Base-by-base conservation (phyloP, 495 filamentous ascomycete genomes). In the Daldinia caldariorum region DNA sequence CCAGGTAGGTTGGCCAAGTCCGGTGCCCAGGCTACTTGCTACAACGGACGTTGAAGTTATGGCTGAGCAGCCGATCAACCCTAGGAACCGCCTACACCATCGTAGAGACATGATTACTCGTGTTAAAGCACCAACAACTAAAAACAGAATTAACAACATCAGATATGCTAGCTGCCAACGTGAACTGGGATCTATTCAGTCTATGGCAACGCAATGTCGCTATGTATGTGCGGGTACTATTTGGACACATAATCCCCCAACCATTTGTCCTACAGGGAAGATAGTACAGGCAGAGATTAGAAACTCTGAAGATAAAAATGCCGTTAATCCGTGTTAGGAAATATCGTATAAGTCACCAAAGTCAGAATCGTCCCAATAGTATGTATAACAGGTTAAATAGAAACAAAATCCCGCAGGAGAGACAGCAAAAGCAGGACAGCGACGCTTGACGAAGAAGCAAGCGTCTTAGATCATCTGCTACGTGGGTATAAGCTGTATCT, bases 401-500 rank as follows among this genome's bases (percentile, higher is more conserved):
- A 66, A 73, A 31, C 35, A 58, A 61, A 65, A 34, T 50, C 61
- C 61, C 47, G 58, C 57, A 13, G 54, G 50, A 66, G 58, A 41
- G 58, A 63, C 45, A 67, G 62, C 71, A 67, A 64, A 39, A 66
- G 54, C 57, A 58, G 66, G 3, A 63, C 37, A 53, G 29, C 22
- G 29, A 63, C 59, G 58, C 55, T 26, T 18, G 31, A 54, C 1
- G 29, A 60, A 62, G 43, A 55, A 26, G 26, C 26, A 26, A 31
- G 61, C 54, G 34, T 54, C 65, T 10, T 1, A 37, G 58, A 56
- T 59, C 31, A 51, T 63, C 71, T 32, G 37, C 58, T 34, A 41
- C 53, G n/a, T 63, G 67, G 71, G 71, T 73, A 73, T 73, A 70
- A 56, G 62, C 62, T 57, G 58, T 34, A 58, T 70, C 59, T 68